Evolutionary conservation across 2,329 filamentous ascomycete species (phyloP).

Genomic region (Chaetomium globosum): DNA sequence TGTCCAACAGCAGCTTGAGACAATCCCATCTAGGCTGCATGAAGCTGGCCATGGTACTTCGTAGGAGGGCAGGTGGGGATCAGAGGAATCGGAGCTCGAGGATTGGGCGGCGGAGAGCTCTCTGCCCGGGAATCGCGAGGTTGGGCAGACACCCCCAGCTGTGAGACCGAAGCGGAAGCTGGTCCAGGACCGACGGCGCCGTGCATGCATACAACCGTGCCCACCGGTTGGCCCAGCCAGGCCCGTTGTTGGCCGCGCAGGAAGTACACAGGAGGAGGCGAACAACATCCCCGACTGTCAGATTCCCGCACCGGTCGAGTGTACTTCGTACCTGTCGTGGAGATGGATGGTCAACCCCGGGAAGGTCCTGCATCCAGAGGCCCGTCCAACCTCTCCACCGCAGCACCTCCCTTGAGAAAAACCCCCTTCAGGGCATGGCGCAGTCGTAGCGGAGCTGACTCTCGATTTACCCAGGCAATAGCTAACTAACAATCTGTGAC

Average conservation of each 20-base stretch:
- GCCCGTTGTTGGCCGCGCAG: slow-evolving; percentile 26
- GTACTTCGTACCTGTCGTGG: not conserved
- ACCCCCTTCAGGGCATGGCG: not conserved
- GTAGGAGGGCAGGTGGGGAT: slow-evolving; percentile 25
- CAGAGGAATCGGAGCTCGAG: slow-evolving; percentile 12
- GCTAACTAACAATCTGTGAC: not conserved
- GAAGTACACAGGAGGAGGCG: slow-evolving; percentile 23
- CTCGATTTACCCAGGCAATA: not conserved
- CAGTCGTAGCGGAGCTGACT: not conserved
- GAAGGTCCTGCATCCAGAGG: slow-evolving; percentile 2
- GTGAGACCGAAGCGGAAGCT: slow-evolving; percentile 27
- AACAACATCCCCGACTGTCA: slow-evolving; percentile 13
- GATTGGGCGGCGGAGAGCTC: slow-evolving; percentile 21
- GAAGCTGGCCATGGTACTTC: slow-evolving; percentile 17
- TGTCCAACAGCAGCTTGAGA: slow-evolving; percentile 31
- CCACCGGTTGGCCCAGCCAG: slow-evolving; percentile 23
- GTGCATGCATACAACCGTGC: slow-evolving; percentile 21
- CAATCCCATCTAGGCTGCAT: slow-evolving; percentile 29
- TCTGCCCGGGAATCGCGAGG: slow-evolving; percentile 26
- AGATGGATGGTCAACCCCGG: slow-evolving; percentile 3
- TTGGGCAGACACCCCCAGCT: slow-evolving; percentile 28
- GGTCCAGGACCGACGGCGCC: slow-evolving; percentile 12
- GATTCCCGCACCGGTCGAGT: not conserved
- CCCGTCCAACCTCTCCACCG: not conserved
- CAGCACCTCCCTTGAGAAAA: not conserved